phyloP scores from a whole-genome alignment of 768 basidiomycete genomes.

The Naganishia friedmannii region DNA sequence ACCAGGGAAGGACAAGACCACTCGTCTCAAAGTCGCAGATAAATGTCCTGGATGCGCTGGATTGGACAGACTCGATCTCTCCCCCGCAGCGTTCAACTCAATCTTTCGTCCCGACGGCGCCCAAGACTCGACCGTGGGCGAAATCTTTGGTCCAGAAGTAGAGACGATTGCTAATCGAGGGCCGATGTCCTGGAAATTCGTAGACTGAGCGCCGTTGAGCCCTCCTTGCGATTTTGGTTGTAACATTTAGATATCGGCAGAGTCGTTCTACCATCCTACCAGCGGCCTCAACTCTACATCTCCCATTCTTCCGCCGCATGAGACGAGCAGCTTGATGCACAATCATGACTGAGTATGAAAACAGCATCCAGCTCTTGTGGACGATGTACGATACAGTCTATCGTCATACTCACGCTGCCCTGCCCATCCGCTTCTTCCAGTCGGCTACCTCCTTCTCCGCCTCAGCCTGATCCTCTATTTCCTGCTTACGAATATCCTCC shows the following conservation, averaged over 20 bases:
- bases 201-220: not conserved
- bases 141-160: not conserved
- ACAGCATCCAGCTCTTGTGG: no score
- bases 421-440: constrained; percentile 18
- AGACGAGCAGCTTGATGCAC: no score
- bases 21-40: not conserved
- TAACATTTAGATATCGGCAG: no score
- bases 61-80: not conserved
- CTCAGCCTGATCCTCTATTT: not conserved
- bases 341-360: no score
- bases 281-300: no score
- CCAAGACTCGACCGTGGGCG: no score
- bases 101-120: not conserved
- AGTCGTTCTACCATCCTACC: no score
- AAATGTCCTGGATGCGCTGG: not conserved
- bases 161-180: not conserved
- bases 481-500: constrained; percentile 2
- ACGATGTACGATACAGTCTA: not conserved
- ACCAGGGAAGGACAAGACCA: not conserved
- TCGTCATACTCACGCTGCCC: not conserved
- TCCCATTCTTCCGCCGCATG: no score
- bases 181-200: not conserved
- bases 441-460: constrained; percentile 8
- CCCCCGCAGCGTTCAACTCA: not conserved
- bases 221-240: not conserved